Conservation (phyloP, 306 rosid genomes). For the Quercus gilva region DNA sequence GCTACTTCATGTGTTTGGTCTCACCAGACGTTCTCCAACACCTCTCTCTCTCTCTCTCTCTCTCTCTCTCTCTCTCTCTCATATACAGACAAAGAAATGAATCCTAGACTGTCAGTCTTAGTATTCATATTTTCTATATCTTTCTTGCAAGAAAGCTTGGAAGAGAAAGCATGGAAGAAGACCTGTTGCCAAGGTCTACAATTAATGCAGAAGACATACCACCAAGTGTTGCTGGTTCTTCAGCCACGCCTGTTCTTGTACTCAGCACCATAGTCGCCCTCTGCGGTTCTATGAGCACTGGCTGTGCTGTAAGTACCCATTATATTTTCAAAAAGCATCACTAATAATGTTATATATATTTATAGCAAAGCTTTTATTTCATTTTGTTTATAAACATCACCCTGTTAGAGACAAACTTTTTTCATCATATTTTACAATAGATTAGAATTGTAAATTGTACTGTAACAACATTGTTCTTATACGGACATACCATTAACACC, state of each 20-base stretch:
- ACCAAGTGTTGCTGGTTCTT: neutral
- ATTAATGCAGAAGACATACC: neutral
- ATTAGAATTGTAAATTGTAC: no score
- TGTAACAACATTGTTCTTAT: no score
- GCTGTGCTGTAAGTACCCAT: constrained; percentile 54
- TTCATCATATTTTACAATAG: no score
- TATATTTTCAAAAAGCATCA: neutral
- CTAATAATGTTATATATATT: no score
- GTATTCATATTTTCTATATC: neutral
- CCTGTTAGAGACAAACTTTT: no score
- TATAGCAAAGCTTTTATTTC: no score
- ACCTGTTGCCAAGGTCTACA: constrained; percentile 38
- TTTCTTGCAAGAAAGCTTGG: neutral
- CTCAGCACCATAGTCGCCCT: constrained; percentile 67
- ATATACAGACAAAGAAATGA: neutral
- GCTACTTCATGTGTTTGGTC: neutral
- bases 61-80: neutral
- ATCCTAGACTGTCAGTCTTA: neutral
- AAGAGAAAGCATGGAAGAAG: constrained; percentile 9
- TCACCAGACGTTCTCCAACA: neutral
- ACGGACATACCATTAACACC: no score
- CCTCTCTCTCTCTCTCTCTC: neutral
- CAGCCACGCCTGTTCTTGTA: constrained; percentile 36
- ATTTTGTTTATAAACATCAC: no score
- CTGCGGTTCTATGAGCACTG: constrained; percentile 70